phyloP scores from a whole-genome alignment of 441 rosid genomes.

The Hura crepitans region DNA sequence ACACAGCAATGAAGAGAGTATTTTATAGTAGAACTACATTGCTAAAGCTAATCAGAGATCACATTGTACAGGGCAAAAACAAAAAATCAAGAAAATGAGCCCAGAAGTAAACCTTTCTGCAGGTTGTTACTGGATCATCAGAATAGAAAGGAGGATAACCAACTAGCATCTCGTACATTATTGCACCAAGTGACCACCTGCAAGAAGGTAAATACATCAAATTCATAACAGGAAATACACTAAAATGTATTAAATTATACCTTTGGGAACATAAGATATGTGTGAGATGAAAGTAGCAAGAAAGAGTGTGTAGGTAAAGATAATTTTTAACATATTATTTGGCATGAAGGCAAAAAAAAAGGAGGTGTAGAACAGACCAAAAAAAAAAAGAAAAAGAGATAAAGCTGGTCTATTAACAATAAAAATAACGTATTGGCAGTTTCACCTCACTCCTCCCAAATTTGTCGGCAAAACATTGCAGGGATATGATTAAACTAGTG shows the following conservation, averaged over 20 bases:
- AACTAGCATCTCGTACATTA: constrained; percentile 95
- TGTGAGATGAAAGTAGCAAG: background rate
- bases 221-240: constrained; percentile 14
- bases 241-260: too few relatives aligned
- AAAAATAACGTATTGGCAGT: background rate
- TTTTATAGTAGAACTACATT: too few relatives aligned
- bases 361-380: too few relatives aligned
- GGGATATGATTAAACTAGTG: constrained; percentile 1
- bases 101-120: constrained; percentile 95
- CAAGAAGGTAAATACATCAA: constrained; percentile 24
- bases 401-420: background rate
- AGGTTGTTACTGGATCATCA: constrained; percentile 84
- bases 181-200: constrained; percentile 99
- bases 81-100: too few relatives aligned
- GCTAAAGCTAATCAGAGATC: constrained; percentile 13
- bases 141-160: constrained; percentile 98
- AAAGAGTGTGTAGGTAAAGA: background rate
- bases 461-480: background rate
- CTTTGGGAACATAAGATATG: too few relatives aligned
- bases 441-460: background rate
- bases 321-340: background rate
- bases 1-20: too few relatives aligned
- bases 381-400: too few relatives aligned
- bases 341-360: background rate
- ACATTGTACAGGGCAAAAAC: too few relatives aligned